phyloP scores from a whole-genome alignment of 2,329 filamentous ascomycete genomes.

The Trichothecium sympodiale region DNA sequence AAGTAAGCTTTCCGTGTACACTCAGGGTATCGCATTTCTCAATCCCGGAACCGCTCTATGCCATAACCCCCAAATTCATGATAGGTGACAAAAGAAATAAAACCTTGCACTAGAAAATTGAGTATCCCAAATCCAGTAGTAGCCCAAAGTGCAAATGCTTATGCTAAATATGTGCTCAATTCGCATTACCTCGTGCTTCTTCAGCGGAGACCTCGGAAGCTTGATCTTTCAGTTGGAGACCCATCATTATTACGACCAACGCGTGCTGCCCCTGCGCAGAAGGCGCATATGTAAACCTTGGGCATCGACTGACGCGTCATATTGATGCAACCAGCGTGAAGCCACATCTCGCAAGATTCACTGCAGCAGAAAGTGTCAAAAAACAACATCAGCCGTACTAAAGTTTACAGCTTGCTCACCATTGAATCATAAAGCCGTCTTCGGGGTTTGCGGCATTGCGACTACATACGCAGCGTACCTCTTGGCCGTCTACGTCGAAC shows the following conservation, averaged over 20 bases:
- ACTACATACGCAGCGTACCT: slow-evolving; percentile 48
- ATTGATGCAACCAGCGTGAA: slow-evolving; percentile 53
- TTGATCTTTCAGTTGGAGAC: neutral
- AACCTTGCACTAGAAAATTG: too few species aligned
- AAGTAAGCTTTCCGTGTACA: neutral
- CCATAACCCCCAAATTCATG: too few species aligned
- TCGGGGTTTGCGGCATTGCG: slow-evolving; percentile 30
- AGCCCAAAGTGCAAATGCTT: too few species aligned
- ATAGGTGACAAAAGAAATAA: too few species aligned
- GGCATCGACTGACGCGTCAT: slow-evolving; percentile 46
- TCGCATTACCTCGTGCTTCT: too few species aligned
- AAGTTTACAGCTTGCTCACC: slow-evolving; percentile 30
- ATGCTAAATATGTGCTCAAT: too few species aligned
- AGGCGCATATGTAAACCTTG: slow-evolving; percentile 52
- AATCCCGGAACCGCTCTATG: neutral
- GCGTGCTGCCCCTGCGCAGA: slow-evolving; percentile 31
- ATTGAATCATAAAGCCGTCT: slow-evolving; percentile 50
- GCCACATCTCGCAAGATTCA: slow-evolving; percentile 54
- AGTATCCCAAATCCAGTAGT: too few species aligned
- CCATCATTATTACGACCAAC: neutral
- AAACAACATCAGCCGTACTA: slow-evolving; percentile 1
- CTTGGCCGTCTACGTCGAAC: slow-evolving; percentile 28
- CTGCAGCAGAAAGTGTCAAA: slow-evolving; percentile 22
- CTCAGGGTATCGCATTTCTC: neutral
- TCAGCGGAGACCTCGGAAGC: too few species aligned